Base-by-base conservation (phyloP, 306 rosid species). In the Dryas alaskensis region DNA sequence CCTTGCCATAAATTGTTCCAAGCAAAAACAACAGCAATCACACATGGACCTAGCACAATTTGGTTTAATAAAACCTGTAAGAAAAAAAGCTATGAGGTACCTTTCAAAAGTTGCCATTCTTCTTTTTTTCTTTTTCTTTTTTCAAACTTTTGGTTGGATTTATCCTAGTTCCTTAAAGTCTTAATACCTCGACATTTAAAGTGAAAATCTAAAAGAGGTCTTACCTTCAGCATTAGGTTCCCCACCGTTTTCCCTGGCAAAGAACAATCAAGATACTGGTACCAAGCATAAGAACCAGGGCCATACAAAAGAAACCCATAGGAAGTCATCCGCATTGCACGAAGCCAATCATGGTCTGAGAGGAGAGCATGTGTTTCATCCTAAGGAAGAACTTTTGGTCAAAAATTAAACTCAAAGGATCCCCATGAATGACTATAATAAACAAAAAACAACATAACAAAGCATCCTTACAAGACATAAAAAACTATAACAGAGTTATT, bases 231-330 rank as follows among this genome's bases (percentile, higher is more conserved):
- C 77, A 87, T 25, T 69, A 94, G 47, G 80, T 94, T 94, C 74
- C 68, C 67, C 16, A 80, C 95, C 0, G 96, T 84, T 70, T 81
- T 85, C 67, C 80, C 79, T 2, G 94, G 92, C 75, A 92, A 70
- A 64, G 45, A 55, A 67, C 60, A 86, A 68, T 94, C 99, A 72
- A 94, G 96, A 73, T 19, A 87, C 80, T 86, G 87, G 85, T 94
- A 94, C 99, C 99, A 94, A 43, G 90, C 91, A 86, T 85, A 91
- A 63, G 99, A 91, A 62, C 99, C 97, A 27, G 99, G 99, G 19
- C 99, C 99, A 69, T 94, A 92, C 42, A 87, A 25, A 70, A 94
- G 88, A 85, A 92, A 83, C 63, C 99, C 99, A 76, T 94, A 94
- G 55, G 99, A 91, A 80, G 89, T 68, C 96, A 94, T 94, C 74